Evolutionary conservation across 805 yeast genomes (phyloP).

Genomic region (Teunomyces funiuensis): DNA sequence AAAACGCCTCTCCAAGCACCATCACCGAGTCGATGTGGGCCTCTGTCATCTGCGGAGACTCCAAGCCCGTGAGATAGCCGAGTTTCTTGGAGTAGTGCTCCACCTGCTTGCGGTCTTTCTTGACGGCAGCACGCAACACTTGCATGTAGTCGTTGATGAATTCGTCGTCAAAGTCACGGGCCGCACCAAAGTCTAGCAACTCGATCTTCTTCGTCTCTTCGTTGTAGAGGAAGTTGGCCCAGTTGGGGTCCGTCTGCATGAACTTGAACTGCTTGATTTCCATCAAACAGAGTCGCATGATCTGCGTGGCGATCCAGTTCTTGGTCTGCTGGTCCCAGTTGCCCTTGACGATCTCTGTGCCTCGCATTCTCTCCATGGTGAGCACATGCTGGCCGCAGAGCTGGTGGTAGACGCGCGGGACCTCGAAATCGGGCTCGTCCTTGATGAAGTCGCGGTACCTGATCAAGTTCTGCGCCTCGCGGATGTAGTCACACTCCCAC

Average conservation of each 20-base stretch:
- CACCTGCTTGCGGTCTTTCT: slow-evolving; percentile 62
- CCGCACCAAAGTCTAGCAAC: slow-evolving; percentile 92
- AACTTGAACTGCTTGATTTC: slow-evolving; percentile 83
- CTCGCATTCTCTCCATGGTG: slow-evolving; percentile 87
- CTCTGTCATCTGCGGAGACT: slow-evolving; percentile 79
- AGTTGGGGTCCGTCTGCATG: slow-evolving; percentile 99
- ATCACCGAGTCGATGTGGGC: slow-evolving; percentile 92
- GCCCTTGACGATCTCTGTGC: slow-evolving; percentile 77
- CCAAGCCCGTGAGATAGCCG: slow-evolving; percentile 91
- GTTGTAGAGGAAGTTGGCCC: slow-evolving; percentile 96
- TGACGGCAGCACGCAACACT: slow-evolving; percentile 73
- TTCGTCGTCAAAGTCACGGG: slow-evolving; percentile 69
- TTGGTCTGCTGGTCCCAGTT: slow-evolving; percentile 70
- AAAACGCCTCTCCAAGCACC: slow-evolving; percentile 91
- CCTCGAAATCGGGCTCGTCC: slow-evolving; percentile 62
- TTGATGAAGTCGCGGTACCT: slow-evolving; percentile 59
- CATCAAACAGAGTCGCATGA: slow-evolving; percentile 81
- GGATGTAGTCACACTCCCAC: slow-evolving; percentile 95
- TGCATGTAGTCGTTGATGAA: slow-evolving; percentile 70
- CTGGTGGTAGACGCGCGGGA: slow-evolving; percentile 78
- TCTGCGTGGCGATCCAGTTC: slow-evolving; percentile 78
- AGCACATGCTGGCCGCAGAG: slow-evolving; percentile 79
- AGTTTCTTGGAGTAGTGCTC: slow-evolving; percentile 65
- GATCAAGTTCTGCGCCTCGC: slow-evolving; percentile 80
- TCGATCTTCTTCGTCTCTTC: slow-evolving; percentile 70